Evolutionary conservation across 1,139 yeast genomes (phyloP), one percentile per base, ranked within the genome.

Genomic region (Lodderomyces theae): DNA sequence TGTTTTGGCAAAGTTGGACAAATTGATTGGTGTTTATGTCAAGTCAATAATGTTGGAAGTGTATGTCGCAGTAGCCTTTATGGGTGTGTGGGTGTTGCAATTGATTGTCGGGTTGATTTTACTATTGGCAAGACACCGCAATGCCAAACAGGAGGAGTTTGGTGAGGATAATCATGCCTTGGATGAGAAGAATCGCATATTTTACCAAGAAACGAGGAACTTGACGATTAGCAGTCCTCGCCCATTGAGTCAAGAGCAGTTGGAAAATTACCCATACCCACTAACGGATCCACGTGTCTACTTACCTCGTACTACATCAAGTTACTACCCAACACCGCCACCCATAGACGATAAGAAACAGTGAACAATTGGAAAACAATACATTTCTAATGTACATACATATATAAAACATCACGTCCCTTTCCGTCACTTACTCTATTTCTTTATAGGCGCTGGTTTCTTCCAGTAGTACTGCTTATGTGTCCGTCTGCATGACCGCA

Each of bases 391-490:
- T 25, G 8, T 34, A 34, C 24, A 34, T 25, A 34, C n/a, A 23
- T 17, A 11, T 10, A 24, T 12, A 8, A 3, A 4, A 13, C 23
- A n/a, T 15, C 16, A 8, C 22, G 13, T n/a, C 28, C 5, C 16
- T n/a, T n/a, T n/a, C n/a, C n/a, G n/a, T n/a, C n/a, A n/a, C n/a
- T n/a, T n/a, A n/a, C n/a, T n/a, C n/a, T 53, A 60, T 46, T 66
- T 66, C 57, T 71, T 72, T 40, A 65, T 68, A 18, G 76, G 72
- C 3, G 76, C 74, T 15, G 94, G 94, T 54, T 79, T 83, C 60
- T 83, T 85, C 94, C 94, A 85, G 63, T 80, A 85, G 57, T 85
- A 85, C 58, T 92, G 97, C 63, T 92, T 92, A 65, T 90, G 97
- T 2, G 88, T 86, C 65, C 84, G 87, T 67, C 98, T 79, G 63